Evolutionary conservation across 2,329 filamentous ascomycete genomes (phyloP), one percentile per base, ranked within the genome.

Genomic region (Teratosphaeria zuluensis): DNA sequence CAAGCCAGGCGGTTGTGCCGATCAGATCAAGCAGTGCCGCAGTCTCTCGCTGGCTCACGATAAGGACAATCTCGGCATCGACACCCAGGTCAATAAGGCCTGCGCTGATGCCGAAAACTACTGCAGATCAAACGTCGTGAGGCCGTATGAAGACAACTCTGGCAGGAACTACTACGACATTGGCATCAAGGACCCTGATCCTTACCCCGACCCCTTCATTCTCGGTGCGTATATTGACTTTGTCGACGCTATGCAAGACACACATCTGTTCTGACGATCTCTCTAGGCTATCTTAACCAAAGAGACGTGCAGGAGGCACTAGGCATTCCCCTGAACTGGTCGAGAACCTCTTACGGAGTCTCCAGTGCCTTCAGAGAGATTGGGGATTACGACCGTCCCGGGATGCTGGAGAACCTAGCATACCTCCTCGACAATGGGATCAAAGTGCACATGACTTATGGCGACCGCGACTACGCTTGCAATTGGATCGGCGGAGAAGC

Each of bases 1-100:
- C 55, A 66, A 63, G 53, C 66, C 73, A 19, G 84, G 83, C 14
- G 84, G 83, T 11, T 88, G 84, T 38, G 60, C 59, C 5, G 67
- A 66, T 53, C 76, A 77, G 58, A 78, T 85, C 51, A 66, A 76
- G 21, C 63, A 77, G 32, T 86, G 82, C 64, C 77, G 77, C 19
- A 72, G 69, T 3, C 69, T 80, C 1, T 79, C 78, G 16, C 63
- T 74, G 0, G 67, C 72, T 31, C 76, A 75, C 19, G 82, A 85
- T 58, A 80, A 81, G 0, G 70, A 77, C 0, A 78, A 80, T 42
- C 65, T 73, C 56, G 70, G 72, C 31, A 69, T 68, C 56, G 73
- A 76, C 58, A 58, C 60, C 0, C 68, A 65, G 0, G 74, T 76
- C 31, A 76, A 77, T 56, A 59, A 59, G 2, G 56, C 71, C 24